These are phyloP conservation scores for Samsoniella hepiali DNA, from an alignment of 2,329 filamentous ascomycete species.

Conservation along the genomic window DNA sequence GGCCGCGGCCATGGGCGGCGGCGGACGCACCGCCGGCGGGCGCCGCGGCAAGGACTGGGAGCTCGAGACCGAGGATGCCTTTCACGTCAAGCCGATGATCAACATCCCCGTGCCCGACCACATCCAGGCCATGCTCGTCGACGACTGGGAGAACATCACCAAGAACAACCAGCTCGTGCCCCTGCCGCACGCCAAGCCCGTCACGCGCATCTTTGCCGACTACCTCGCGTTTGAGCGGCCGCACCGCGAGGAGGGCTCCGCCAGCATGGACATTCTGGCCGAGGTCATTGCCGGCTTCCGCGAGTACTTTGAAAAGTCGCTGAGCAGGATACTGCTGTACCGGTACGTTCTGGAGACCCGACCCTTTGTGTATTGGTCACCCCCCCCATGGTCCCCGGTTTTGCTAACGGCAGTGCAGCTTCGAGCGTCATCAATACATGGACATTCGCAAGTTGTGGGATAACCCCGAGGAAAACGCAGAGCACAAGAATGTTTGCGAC, in stretches of 20 bases:
- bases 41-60: conserved; percentile 77
- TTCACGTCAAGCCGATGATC: conserved; percentile 79
- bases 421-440: conserved; percentile 85
- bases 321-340: conserved; percentile 88
- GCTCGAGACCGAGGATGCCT: conserved; percentile 86
- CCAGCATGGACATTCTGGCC: conserved; percentile 80
- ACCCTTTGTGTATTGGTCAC: neutral
- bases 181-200: conserved; percentile 72
- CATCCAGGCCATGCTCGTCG: conserved; percentile 87
- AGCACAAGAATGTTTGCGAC: conserved; percentile 70
- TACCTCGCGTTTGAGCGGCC: conserved; percentile 70
- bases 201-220: conserved; percentile 73
- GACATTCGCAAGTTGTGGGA: conserved; percentile 71
- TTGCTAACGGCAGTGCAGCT: conserved; percentile 47
- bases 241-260: conserved; percentile 61
- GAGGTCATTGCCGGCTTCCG: conserved; percentile 83
- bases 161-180: conserved; percentile 90
- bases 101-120: conserved; percentile 83
- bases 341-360: conserved; percentile 41
- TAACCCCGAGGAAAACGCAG: conserved; percentile 56
- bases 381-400: too few species aligned
- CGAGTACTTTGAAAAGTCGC: conserved; percentile 89
- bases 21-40: conserved; percentile 62
- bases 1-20: conserved; percentile 47
- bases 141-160: conserved; percentile 98